Conservation (phyloP, 345 rosid genomes). For the Cardamine chenopodiifolia region DNA sequence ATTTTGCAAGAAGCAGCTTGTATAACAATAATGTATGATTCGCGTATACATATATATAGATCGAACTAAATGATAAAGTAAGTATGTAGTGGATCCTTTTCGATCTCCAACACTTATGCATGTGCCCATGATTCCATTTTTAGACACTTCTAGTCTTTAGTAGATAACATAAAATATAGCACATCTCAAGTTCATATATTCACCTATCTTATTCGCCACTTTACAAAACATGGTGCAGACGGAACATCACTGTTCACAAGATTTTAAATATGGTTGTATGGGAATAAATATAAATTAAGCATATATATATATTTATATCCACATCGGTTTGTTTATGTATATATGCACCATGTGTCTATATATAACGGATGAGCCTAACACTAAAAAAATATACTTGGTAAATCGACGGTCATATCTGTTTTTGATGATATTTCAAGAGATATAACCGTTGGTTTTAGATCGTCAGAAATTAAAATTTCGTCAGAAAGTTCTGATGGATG, state of each 20-base stretch:
- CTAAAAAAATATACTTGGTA: no score
- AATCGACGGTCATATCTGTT: no score
- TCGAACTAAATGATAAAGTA: constrained; percentile 39
- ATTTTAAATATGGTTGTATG: constrained; percentile 21
- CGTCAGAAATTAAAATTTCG: no score
- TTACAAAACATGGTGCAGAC: constrained; percentile 38
- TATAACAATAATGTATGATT: constrained; percentile 26
- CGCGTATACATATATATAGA: constrained; percentile 14
- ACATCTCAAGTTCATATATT: constrained; percentile 34
- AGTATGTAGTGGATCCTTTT: constrained; percentile 45
- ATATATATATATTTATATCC: no score
- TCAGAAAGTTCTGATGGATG: no score
- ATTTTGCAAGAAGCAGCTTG: constrained; percentile 27
- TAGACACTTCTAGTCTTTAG: constrained; percentile 44
- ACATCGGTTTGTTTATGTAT: not conserved
- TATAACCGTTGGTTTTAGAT: no score
- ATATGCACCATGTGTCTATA: not conserved
- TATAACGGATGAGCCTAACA: constrained; percentile 32
- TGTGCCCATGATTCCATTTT: constrained; percentile 46
- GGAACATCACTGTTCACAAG: constrained; percentile 38
- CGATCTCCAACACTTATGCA: constrained; percentile 42
- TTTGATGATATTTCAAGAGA: no score
- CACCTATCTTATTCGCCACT: constrained; percentile 27
- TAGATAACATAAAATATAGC: constrained; percentile 44
- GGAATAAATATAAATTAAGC: constrained; percentile 3